Evolutionary conservation across 2,329 filamentous ascomycete species (phyloP), one percentile per base, ranked within the genome.

Genomic region (Onygenales sp.): DNA sequence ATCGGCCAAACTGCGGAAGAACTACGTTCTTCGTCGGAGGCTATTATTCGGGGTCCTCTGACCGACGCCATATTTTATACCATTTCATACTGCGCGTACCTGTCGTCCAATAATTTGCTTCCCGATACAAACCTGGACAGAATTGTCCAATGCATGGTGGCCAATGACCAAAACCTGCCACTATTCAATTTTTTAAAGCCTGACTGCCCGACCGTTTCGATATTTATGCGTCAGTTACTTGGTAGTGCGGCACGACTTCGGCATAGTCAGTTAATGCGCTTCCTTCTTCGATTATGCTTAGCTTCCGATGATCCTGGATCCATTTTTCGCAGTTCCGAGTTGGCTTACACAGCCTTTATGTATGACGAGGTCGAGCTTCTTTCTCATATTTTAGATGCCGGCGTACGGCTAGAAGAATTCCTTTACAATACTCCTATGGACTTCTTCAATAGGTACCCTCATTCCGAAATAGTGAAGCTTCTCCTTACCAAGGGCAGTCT

Each of bases 21-120:
- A 21, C 43, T 47, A 2, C 2, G n/a, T 48, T 17, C 32, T 47
- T 48, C 51, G 43, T 47, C 51, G 5, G 33, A 9, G 38, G 44
- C 44, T n/a, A 47, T 53, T 39, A 48, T 47, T 17, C 51, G 39
- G 21, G 43, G 51, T 21, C 43, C 43, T 27, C 51, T 10, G 3
- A 21, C 43, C 43, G 43, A 53, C 36, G 33, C 51, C 43, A 31
- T 53, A 13, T 53, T 53, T 43, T 53, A 53, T 33, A 53, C 51
- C 31, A 53, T 53, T 21, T 53, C 44, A 11, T 53, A 53, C 14
- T 53, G 51, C 48, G 51, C 32, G 21, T 53, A 53, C 43, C 43
- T 53, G 43, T 38, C 51, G 44, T 53, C 51, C 14, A 53, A 53
- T 39, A 47, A 39, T 53, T 41, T 53, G 33, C 51, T 53, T 48